These are phyloP conservation scores for Leccinum rimulosum DNA, from an alignment of 768 basidiomycete species.

Conservation along the genomic window DNA sequence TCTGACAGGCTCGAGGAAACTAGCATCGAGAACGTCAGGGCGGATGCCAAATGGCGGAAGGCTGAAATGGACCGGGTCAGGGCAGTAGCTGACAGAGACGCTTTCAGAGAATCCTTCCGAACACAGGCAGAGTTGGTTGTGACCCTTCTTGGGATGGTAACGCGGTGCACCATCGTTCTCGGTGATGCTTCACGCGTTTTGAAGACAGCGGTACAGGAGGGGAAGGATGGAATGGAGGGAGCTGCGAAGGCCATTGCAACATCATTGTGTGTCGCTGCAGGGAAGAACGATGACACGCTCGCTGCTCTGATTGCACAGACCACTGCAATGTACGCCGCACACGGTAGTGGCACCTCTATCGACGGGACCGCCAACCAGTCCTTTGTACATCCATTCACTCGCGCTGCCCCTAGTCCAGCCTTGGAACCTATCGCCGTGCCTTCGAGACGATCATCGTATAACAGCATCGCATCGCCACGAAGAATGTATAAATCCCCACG, in stretches of 20 bases:
- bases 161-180: constrained; percentile 71
- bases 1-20: constrained; percentile 77
- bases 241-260: constrained; percentile 48
- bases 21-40: constrained; percentile 65
- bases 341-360: constrained; percentile 34
- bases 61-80: constrained; percentile 70
- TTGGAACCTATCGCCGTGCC: constrained; percentile 41
- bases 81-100: constrained; percentile 63
- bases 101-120: constrained; percentile 56
- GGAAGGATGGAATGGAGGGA: constrained; percentile 35
- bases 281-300: constrained; percentile 71
- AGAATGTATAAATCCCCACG: constrained; percentile 60
- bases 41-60: constrained; percentile 62
- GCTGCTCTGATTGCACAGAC: constrained; percentile 64
- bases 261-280: constrained; percentile 53
- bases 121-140: constrained; percentile 69
- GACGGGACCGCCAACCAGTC: constrained; percentile 53
- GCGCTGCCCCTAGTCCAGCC: constrained; percentile 48
- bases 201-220: constrained; percentile 37
- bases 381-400: constrained; percentile 39
- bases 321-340: constrained; percentile 54
- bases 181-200: constrained; percentile 53
- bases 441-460: constrained; percentile 44
- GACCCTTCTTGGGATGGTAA: constrained; percentile 75
- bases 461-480: constrained; percentile 44